These are phyloP conservation scores for Ceratobasidium sp. DNA, from an alignment of 1,284 basidiomycete species.

Conservation along the genomic window DNA sequence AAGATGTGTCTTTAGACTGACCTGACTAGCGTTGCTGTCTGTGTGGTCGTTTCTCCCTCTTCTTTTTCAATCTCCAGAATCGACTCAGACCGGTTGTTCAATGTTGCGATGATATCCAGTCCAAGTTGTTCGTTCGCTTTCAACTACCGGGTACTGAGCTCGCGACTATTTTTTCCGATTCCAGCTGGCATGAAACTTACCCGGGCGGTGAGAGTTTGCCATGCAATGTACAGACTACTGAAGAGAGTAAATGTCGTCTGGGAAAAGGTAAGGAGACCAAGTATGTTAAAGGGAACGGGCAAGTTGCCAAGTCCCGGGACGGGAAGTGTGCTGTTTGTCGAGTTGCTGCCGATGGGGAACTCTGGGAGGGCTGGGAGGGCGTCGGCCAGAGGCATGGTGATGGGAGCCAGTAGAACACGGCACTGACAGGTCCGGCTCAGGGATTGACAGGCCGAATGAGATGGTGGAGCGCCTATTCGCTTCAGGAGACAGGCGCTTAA, in stretches of 20 bases:
- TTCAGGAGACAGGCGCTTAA: too few species aligned
- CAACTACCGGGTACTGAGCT: background rate
- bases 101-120: conserved; percentile 22
- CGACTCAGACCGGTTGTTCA: conserved; percentile 31
- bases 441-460: background rate
- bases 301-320: conserved; percentile 22
- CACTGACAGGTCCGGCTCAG: background rate
- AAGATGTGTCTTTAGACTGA: background rate
- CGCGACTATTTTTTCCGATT: background rate
- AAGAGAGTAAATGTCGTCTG: conserved; percentile 34
- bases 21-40: conserved; percentile 29
- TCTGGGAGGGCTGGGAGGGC: conserved; percentile 20
- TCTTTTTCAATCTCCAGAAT: conserved; percentile 35
- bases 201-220: conserved; percentile 27
- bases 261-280: conserved; percentile 32
- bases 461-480: background rate
- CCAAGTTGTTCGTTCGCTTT: conserved; percentile 24
- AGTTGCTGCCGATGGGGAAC: conserved; percentile 13
- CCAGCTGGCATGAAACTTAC: background rate
- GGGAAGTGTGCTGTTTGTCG: conserved; percentile 22
- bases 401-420: background rate
- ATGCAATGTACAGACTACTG: conserved; percentile 33
- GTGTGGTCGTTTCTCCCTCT: conserved; percentile 33
- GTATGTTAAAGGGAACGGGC: conserved; percentile 31
- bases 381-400: conserved; percentile 28